Conservation (phyloP, 768 basidiomycete species). For the Cantharellus anzutake region DNA sequence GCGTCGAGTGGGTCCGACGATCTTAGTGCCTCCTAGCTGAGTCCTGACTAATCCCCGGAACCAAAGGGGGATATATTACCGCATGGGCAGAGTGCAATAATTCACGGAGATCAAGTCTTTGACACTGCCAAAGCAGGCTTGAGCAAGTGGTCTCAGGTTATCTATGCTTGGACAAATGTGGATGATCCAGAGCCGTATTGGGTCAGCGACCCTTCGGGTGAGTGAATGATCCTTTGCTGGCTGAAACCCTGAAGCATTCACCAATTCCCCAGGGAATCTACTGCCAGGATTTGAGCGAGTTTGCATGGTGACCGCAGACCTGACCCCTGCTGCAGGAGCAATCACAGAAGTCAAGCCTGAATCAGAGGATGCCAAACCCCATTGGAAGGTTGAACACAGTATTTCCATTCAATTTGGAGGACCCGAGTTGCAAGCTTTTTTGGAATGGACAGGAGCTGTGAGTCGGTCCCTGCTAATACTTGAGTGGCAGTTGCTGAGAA, state of each 20-base stretch:
- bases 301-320: background rate
- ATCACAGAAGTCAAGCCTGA: too few relatives aligned
- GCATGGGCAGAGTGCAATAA: background rate
- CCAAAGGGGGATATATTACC: background rate
- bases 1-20: background rate
- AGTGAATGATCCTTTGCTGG: background rate
- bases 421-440: too few relatives aligned
- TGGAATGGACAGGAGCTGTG: too few relatives aligned
- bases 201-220: background rate
- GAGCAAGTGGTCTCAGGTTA: background rate
- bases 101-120: background rate
- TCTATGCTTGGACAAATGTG: background rate
- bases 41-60: background rate
- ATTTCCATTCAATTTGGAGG: too few relatives aligned
- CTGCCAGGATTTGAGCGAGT: background rate
- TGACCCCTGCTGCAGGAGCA: background rate
- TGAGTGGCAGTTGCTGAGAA: too few relatives aligned
- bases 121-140: background rate
- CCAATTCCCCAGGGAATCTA: background rate
- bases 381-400: too few relatives aligned
- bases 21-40: background rate
- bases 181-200: background rate
- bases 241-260: background rate
- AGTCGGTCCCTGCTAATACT: too few relatives aligned
- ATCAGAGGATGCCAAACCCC: too few relatives aligned